Percentiles rank a stretch among this genome's conserved stretches.
Conservation (phyloP, 2,329 filamentous ascomycete genomes). For the Fusarium pininemorale region DNA sequence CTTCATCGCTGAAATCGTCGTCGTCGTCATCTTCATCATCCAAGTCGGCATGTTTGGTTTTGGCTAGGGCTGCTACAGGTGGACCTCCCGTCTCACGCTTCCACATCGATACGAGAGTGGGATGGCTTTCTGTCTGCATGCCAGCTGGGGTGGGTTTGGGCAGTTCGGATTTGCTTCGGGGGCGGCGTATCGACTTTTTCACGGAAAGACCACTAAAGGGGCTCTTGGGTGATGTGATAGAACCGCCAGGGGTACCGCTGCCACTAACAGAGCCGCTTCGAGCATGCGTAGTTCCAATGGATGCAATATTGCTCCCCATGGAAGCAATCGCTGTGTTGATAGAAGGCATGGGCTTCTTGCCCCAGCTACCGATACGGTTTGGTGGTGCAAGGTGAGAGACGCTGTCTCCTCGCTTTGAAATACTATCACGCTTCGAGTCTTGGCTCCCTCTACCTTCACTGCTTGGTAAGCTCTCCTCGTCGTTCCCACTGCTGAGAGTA, state of each 20-base stretch:
- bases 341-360: constrained; percentile 62
- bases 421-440: constrained; percentile 42
- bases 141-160: constrained; percentile 49
- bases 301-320: constrained; percentile 64
- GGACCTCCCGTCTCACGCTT: constrained; percentile 61
- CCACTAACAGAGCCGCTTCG: constrained; percentile 69
- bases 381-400: constrained; percentile 58
- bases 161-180: constrained; percentile 64
- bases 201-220: constrained; percentile 57
- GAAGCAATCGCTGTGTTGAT: constrained; percentile 67
- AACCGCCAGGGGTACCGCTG: constrained; percentile 60
- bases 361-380: constrained; percentile 61
- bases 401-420: constrained; percentile 56
- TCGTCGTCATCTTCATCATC: constrained; percentile 67
- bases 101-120: constrained; percentile 60
- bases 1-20: constrained; percentile 63
- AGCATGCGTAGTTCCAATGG: constrained; percentile 65
- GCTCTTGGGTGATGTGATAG: constrained; percentile 64
- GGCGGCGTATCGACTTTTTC: constrained; percentile 61
- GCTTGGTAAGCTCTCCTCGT: constrained; percentile 41
- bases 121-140: constrained; percentile 49
- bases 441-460: constrained; percentile 40
- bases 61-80: constrained; percentile 60
- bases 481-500: constrained; percentile 51
- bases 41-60: constrained; percentile 31